Base-by-base conservation (phyloP, 1,284 basidiomycete genomes). In the Rhodotorula sp. region DNA sequence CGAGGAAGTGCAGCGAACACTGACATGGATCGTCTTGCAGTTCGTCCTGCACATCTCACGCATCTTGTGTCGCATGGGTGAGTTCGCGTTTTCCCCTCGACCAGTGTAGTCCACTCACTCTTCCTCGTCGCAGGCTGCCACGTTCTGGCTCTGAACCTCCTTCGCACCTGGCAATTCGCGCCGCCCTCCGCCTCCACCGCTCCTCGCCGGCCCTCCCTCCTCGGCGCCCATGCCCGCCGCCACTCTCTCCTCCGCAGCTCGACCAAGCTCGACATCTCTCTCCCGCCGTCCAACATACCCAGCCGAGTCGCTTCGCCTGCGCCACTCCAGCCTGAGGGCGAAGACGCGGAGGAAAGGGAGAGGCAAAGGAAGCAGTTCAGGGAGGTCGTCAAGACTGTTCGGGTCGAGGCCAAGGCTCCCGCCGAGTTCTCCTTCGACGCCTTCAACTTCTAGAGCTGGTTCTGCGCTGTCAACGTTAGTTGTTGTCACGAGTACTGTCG, bases 21-120 rank as follows among this genome's bases (percentile, higher is more conserved):
- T n/a, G n/a, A n/a, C n/a, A n/a, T n/a, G n/a, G n/a, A n/a, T 17
- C 2, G n/a, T 24, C 47, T 3, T 15, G 10, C 67, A 76, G 74
- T 97, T 96, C 80, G 91, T 96, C 9, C 83, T 94, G 51, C 93
- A 96, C 81, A 93, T 92, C 75, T 90, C 92, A 1, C 86, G 91
- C 30, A 91, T 94, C 4, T 92, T 97, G 77, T 91, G 89, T 77
- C 84, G 91, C 64, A 94, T 96, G 92, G 94, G 93, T 92, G 73
- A 65, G 88, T 79, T 10, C 22, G 3, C 47, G n/a, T 24, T 52
- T 30, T 32, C n/a, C 46, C 17, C 53, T 44, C 30, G 24, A 29
- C 15, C 32, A n/a, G 24, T 9, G 13, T 24, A n/a, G n/a, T 19
- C 29, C 8, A 34, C 34, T 13, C 29, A 19, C 39, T 2, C 44